These are phyloP conservation scores for Ceratocystis albifundus DNA, from an alignment of 2,329 filamentous ascomycete genomes.

Conservation along the genomic window DNA sequence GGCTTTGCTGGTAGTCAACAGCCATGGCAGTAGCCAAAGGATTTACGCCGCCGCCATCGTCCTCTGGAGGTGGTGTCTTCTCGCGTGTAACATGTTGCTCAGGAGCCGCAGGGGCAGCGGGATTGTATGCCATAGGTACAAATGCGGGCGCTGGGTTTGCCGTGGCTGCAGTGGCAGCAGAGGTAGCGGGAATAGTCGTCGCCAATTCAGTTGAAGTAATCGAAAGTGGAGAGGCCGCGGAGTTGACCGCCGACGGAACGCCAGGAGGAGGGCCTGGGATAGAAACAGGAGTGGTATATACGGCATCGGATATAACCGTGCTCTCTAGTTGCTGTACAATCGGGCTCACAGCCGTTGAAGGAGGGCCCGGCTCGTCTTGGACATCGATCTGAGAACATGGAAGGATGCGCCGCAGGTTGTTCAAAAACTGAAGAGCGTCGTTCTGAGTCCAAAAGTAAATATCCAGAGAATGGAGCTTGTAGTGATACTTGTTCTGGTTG, in stretches of 20 bases:
- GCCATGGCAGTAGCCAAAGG: conserved; percentile 47
- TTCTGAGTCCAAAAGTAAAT: conserved; percentile 69
- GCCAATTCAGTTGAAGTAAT: no score
- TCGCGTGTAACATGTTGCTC: conserved; percentile 61
- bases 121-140: conserved; percentile 63
- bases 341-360: conserved; percentile 46
- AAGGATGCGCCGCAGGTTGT: conserved; percentile 53
- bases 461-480: conserved; percentile 63
- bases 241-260: conserved; percentile 23
- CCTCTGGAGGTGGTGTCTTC: conserved; percentile 65
- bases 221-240: background rate
- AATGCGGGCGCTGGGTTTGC: conserved; percentile 32
- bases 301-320: conserved; percentile 52
- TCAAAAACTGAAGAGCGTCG: conserved; percentile 60
- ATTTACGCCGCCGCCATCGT: conserved; percentile 32
- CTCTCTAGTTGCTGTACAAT: conserved; percentile 65
- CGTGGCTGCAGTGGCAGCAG: conserved; percentile 28
- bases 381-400: conserved; percentile 50
- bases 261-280: conserved; percentile 25
- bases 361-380: conserved; percentile 50
- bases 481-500: conserved; percentile 69
- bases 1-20: conserved; percentile 43
- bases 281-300: conserved; percentile 31
- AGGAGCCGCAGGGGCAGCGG: conserved; percentile 62
- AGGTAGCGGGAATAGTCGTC: conserved; percentile 25